Base-by-base conservation (phyloP, 2,329 filamentous ascomycete genomes). In the Pleoardoris graminearum region DNA sequence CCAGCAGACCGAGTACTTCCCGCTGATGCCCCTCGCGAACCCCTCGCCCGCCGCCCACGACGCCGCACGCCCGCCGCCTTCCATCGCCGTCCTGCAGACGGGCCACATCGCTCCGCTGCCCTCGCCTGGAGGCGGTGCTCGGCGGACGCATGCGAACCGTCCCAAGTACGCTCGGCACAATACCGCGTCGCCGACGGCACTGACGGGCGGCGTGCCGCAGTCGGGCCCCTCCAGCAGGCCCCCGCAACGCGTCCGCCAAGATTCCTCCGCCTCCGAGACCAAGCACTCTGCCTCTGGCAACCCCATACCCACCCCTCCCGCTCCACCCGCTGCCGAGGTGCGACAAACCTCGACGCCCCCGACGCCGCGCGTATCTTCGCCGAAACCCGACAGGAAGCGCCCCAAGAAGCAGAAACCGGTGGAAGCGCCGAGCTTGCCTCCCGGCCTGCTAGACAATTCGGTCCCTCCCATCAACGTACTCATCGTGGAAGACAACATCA, bases 401-500 rank as follows among this genome's bases (percentile, higher is more conserved):
- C 14, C 8, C 14, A 76, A 75, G 38, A 73, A 76, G 53, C 68
- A 79, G 1, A 78, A 71, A 53, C 68, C 68, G 41, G 57, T 60
- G 43, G 70, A 67, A 51, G 41, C 64, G 11, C 67, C 65, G 45
- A 70, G 69, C 30, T 67, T 88, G 54, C 82, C 82, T 22, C 79
- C 86, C 3, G 86, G 84, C 25, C 61, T 73, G 29, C 82, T 96
- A 23, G 91, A 93, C 61, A 88, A 87, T 48, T 86, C 86, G 1
- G 91, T 97, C 0, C 94, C 94, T 7, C 93, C 94, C 1, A 97
- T 99, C 76, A 97, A 96, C 63, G 92, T 97, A 7, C 80, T 99
- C 37, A 96, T 99, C 55, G 94, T 99, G 12, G 94, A 99, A 77
- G 94, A 99, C 77, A 99, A 99, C 73, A 91, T 94, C 58, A 97